Base-by-base conservation (phyloP, 139 green algal genomes). In the Coccomyxa sp. region DNA sequence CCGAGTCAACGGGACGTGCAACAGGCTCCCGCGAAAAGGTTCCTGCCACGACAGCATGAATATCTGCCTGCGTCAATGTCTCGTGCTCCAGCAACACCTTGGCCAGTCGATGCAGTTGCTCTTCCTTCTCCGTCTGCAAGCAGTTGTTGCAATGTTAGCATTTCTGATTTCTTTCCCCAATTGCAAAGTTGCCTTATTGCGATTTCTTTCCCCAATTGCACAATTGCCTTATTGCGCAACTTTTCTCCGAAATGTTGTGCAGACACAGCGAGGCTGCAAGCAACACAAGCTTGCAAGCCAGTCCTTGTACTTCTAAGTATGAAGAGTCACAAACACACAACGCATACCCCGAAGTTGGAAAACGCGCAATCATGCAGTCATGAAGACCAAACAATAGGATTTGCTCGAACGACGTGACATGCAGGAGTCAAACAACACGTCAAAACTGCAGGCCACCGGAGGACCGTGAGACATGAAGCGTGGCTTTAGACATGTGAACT, bases 41-140 rank as follows among this genome's bases (percentile, higher is more conserved):
- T 28, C 85, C 85, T 15, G 76, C 77, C 67, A 87, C 76, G 21
- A 87, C 83, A 67, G 76, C 31, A 30, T 86, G 82, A 81, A 95
- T 91, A 11, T 95, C 87, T 30, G 77, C 81, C 10, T 51, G 57
- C 4, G 88, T 94, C 13, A 98, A 88, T 30, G 96, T 99, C 88
- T 99, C 96, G 15, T 92, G 85, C 76, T 97, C 90, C 38, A 98
- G 86, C 76, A 99, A 87, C 25, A 91, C 94, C 12, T 59, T 31
- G 0, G 96, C 95, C 45, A 99, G 80, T 0, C 32, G 78, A 85
- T 98, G 93, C 87, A 99, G 87, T 27, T 98, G 91, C n/a, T 82
- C 85, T 85, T 97, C 85, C 83, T 93, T 89, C 21, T 91, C 84
- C 45, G 76, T 90, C 81, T 99, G 92, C 81, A 98, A 82, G 38